Evolutionary conservation across 257 asterid species (phyloP), one percentile per base, ranked within the genome.

Genomic region (Primulina eburnea): DNA sequence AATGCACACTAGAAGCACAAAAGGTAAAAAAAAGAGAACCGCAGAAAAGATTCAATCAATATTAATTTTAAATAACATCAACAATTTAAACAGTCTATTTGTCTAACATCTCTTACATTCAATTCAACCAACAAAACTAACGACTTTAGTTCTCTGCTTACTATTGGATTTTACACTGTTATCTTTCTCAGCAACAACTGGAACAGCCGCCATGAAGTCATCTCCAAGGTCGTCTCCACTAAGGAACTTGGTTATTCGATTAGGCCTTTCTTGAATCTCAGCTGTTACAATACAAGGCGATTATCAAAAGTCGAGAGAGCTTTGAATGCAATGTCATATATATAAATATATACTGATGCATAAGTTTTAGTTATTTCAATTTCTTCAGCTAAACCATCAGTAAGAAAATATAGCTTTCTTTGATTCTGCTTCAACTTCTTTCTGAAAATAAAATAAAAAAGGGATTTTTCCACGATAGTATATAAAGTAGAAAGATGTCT

Each of bases 211-310:
- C 59, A 70, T 67, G 70, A 90, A 93, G 81, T 93, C 97, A 30
- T 93, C 99, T 77, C 91, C 99, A 6, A 91, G 96, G 81, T 94
- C 99, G 56, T 94, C 99, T 9, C 98, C 98, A 3, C 98, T 78
- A 20, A 55, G 18, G 37, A 93, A 79, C 78, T 77, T 89, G 30
- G 88, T 93, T 70, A 88, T 76, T 66, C 79, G 82, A 68, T 83
- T 84, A 16, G 88, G 88, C 71, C 76, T 80, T 74, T 79, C 87
- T 67, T 83, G 70, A 55, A 63, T 64, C 70, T 76, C 82, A 65
- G 68, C 90, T 84, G 83, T 8, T 33, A 68, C 60, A 26, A 77
- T 59, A 71, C 62, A 24, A 24, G 30, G 34, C 30, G 40, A 62
- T 26, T 29, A 26, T 60, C 38, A 65, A 50, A 55, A 75, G 68